phyloP scores from a whole-genome alignment of 768 basidiomycete genomes.

The Hericium alpestre region DNA sequence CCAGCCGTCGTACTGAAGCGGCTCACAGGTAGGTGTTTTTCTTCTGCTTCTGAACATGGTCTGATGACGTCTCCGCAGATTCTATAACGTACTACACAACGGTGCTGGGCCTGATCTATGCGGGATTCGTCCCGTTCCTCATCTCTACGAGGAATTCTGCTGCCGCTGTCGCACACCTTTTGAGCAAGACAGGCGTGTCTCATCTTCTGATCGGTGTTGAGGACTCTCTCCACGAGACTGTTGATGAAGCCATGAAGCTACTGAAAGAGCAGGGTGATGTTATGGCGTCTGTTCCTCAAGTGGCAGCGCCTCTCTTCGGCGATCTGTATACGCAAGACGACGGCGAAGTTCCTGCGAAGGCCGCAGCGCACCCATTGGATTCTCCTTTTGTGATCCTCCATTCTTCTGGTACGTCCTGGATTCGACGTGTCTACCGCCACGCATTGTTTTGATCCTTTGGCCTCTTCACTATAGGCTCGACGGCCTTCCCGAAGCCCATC shows the following conservation, averaged over 20 bases:
- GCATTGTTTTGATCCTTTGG: neutral
- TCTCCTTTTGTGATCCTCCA: neutral
- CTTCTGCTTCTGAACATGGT: neutral
- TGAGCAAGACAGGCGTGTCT: neutral
- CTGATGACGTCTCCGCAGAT: conserved; percentile 5
- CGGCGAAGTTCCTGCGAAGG: neutral
- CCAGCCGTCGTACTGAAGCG: no score
- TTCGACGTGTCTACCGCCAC: neutral
- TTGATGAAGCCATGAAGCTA: neutral
- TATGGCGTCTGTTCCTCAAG: neutral
- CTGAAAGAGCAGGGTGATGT: neutral
- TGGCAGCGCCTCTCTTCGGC: neutral
- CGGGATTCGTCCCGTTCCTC: neutral
- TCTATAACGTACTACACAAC: conserved; percentile 15
- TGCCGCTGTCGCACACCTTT: conserved; percentile 1
- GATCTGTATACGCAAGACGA: neutral
- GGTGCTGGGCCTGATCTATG: conserved; percentile 15
- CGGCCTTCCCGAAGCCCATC: neutral
- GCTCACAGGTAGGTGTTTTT: neutral
- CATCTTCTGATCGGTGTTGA: neutral
- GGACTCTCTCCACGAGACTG: neutral
- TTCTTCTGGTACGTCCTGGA: neutral
- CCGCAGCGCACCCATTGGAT: neutral
- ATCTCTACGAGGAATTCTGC: conserved; percentile 1
- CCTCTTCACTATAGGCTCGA: neutral